A percentile compares a stretch with the other conserved stretches of the same genome.
These are phyloP conservation scores for Musa acuminata DNA, from an alignment of 176 grass and related monocot species.

Conservation along the genomic window DNA sequence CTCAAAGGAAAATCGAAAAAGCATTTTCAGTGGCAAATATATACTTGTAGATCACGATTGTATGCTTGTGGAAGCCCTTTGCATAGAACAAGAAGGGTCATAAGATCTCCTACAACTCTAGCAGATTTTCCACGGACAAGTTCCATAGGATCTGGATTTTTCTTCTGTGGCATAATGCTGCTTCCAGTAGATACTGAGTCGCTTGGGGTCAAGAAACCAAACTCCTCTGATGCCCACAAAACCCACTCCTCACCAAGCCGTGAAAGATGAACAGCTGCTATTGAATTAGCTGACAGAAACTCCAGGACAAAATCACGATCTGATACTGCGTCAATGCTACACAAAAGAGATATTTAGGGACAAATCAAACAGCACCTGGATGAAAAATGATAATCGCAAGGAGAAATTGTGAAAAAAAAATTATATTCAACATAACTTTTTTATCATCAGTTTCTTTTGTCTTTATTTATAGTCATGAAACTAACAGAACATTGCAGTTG, in stretches of 20 bases:
- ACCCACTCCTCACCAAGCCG: conserved; percentile 99
- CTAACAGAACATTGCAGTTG: background rate
- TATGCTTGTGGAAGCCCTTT: conserved; percentile 95
- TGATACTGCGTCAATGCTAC: conserved; percentile 96
- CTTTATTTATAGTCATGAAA: background rate
- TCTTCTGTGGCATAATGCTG: conserved; percentile 91
- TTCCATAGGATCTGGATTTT: conserved; percentile 95
- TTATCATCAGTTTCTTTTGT: background rate
- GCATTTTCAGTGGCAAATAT: background rate
- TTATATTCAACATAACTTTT: background rate
- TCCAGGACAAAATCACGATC: conserved; percentile 96
- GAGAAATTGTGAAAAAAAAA: background rate
- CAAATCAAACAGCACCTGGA: background rate
- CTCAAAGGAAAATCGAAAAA: background rate
- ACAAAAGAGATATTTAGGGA: background rate
- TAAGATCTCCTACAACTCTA: conserved; percentile 79
- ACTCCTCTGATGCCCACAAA: conserved; percentile 96
- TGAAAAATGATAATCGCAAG: background rate
- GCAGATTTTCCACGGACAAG: conserved; percentile 95
- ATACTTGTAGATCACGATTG: conserved; percentile 91
- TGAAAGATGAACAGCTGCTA: conserved; percentile 77
- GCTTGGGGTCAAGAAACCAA: conserved; percentile 71
- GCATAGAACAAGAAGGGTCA: conserved; percentile 74
- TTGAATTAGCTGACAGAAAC: conserved; percentile 86
- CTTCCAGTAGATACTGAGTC: conserved; percentile 74